Conservation (phyloP, 441 rosid species). For the Populus trichocarpa region DNA sequence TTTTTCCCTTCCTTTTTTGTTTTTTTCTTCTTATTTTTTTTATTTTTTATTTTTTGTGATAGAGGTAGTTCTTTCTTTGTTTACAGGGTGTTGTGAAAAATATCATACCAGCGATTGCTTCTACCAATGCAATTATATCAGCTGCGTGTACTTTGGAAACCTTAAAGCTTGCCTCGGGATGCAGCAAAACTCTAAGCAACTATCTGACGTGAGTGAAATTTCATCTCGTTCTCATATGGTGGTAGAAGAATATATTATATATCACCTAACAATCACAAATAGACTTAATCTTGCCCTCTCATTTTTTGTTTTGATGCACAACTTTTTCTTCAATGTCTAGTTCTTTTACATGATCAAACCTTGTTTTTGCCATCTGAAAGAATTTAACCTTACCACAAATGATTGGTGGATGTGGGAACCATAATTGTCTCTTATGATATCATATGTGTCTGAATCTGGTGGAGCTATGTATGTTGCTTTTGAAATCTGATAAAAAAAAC, state of each 20-base stretch:
- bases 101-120: conserved; percentile 96
- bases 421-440: neutral
- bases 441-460: neutral
- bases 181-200: conserved; percentile 89
- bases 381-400: neutral
- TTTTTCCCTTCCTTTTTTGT: neutral
- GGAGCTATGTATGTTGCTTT: neutral
- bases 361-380: neutral
- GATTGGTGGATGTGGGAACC: neutral
- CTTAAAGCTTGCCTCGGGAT: conserved; percentile 87
- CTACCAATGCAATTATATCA: conserved; percentile 90
- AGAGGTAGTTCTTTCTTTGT: neutral
- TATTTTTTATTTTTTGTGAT: neutral
- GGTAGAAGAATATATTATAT: neutral
- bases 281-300: neutral
- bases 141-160: conserved; percentile 91
- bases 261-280: neutral
- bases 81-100: conserved; percentile 90
- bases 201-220: conserved; percentile 57
- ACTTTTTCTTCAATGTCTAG: neutral
- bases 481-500: neutral
- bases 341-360: neutral
- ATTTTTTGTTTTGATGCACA: neutral
- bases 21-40: neutral
- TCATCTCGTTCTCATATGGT: neutral